Percentiles rank a stretch among this genome's conserved stretches.
phyloP scores from a whole-genome alignment of 1,139 yeast species.

The Starmera stellimalicola region DNA sequence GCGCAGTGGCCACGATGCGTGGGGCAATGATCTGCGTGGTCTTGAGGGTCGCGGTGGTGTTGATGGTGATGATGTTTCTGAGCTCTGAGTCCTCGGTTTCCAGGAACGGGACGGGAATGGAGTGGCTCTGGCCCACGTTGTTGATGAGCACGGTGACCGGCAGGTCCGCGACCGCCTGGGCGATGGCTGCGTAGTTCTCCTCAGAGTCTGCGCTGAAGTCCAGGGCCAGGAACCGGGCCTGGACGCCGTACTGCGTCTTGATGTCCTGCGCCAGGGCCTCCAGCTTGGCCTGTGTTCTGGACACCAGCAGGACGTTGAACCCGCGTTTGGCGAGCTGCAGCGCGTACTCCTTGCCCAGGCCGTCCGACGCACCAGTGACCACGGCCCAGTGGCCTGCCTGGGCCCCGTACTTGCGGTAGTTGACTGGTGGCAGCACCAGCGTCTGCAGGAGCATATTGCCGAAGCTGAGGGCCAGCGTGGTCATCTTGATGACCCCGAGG shows the following conservation, averaged over 20 bases:
- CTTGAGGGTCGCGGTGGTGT: constrained; percentile 75
- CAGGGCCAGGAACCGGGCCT: constrained; percentile 62
- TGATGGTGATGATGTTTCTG: constrained; percentile 71
- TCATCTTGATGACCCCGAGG: constrained; percentile 41
- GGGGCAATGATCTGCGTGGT: constrained; percentile 77
- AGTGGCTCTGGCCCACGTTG: constrained; percentile 92
- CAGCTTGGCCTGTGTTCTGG: constrained; percentile 76
- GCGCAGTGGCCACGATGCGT: constrained; percentile 44
- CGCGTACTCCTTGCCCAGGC: constrained; percentile 91
- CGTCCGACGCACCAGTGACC: constrained; percentile 95
- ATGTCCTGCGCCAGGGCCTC: constrained; percentile 59
- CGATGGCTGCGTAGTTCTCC: constrained; percentile 44
- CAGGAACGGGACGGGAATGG: constrained; percentile 87
- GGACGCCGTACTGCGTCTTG: constrained; percentile 46
- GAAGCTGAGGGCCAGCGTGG: constrained; percentile 33
- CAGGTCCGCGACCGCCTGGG: constrained; percentile 34
- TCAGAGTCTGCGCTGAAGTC: constrained; percentile 50
- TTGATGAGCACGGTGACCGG: constrained; percentile 73
- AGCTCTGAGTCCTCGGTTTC: constrained; percentile 73
- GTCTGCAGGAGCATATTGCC: constrained; percentile 41
- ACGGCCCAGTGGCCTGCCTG: constrained; percentile 63
- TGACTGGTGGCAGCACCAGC: constrained; percentile 54
- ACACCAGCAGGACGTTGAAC: constrained; percentile 71
- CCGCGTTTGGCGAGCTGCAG: constrained; percentile 79
- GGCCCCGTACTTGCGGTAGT: constrained; percentile 65